Evolutionary conservation across 225 moss, liverwort and hornwort genomes (phyloP), one percentile per base, ranked within the genome.

Genomic region (Pleurozium schreberi): DNA sequence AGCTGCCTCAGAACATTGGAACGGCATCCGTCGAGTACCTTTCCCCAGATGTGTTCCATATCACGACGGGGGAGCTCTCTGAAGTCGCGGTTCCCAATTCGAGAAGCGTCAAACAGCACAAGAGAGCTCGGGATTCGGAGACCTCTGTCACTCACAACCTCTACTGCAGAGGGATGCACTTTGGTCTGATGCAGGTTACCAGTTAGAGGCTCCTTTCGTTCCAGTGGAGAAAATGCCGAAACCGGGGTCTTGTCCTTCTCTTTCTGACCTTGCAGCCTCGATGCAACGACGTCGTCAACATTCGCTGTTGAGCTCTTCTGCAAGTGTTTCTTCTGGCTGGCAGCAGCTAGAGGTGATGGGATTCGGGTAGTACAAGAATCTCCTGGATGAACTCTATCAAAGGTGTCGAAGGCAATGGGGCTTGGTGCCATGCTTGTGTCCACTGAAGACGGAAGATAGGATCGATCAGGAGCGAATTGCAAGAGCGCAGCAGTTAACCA

Each of bases 401-500:
- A 86, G 67, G 86, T 95, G 88, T 98, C 94, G 59, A 96, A 92
- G 27, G 92, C 92, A 49, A 94, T 91, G 23, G 96, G 96, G 60
- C 98, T 98, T 25, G 96, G 91, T 63, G 94, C 92, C 79, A 95
- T 89, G 87, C 98, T 98, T 45, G 97, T 97, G 82, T 96, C 96
- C 77, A 95, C 92, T 62, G 97, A 97, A 65, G 98, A 98, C 20
- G 97, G 95, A 64, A 96, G 97, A 78, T 95, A 98, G 30, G 98
- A 98, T 47, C 94, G 91, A 87, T 98, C 98, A 55, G 98, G 98
- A 73, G 98, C 98, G 84, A 98, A 97, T 85, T 98, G 98, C 59
- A 98, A 91, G 67, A 97, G 95, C 69, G 98, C 98, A 77, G 97
- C 98, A 67, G 95, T 96, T 58, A 98, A 91, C 98, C 98, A 98